Evolutionary conservation across 2,329 filamentous ascomycete species (phyloP).

Genomic region (Phialophora tarda): DNA sequence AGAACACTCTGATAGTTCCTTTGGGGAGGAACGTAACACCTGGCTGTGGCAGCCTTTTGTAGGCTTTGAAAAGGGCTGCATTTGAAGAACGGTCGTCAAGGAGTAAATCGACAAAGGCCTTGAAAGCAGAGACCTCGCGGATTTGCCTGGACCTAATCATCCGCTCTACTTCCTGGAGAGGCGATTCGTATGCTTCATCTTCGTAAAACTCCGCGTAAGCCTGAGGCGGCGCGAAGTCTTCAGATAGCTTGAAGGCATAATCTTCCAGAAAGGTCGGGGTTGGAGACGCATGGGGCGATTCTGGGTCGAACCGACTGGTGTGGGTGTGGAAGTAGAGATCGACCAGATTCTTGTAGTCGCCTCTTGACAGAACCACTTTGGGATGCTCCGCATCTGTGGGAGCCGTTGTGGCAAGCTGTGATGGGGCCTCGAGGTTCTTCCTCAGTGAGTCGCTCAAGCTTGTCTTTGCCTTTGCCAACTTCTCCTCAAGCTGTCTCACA

Average conservation of each 20-base stretch:
- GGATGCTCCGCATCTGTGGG: not conserved
- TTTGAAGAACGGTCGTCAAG: slow-evolving; percentile 53
- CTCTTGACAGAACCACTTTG: slow-evolving; percentile 45
- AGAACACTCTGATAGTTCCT: slow-evolving; percentile 64
- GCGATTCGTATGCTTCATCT: slow-evolving; percentile 34
- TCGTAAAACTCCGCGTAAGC: slow-evolving; percentile 34
- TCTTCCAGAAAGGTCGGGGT: slow-evolving; percentile 38
- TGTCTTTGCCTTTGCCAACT: slow-evolving; percentile 36
- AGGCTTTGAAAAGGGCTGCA: slow-evolving; percentile 59
- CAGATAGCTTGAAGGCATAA: slow-evolving; percentile 38
- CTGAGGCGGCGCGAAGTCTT: slow-evolving; percentile 36
- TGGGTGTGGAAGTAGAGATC: slow-evolving; percentile 52
- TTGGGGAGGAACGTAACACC: slow-evolving; percentile 58
- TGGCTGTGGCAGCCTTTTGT: slow-evolving; percentile 59
- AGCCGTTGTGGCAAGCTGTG: not conserved
- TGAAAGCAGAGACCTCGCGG: slow-evolving; percentile 36
- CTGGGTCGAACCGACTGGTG: slow-evolving; percentile 38
- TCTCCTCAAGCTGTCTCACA: slow-evolving; percentile 39
- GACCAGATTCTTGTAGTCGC: slow-evolving; percentile 56
- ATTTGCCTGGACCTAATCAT: slow-evolving; percentile 44
- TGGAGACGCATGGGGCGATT: slow-evolving; percentile 38
- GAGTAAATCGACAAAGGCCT: slow-evolving; percentile 49
- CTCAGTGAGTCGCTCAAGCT: slow-evolving; percentile 28
- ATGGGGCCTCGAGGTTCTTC: not conserved
- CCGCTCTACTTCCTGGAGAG: slow-evolving; percentile 44